These are phyloP conservation scores for Colletotrichum scovillei DNA, from an alignment of 2,329 filamentous ascomycete genomes.

Conservation along the genomic window DNA sequence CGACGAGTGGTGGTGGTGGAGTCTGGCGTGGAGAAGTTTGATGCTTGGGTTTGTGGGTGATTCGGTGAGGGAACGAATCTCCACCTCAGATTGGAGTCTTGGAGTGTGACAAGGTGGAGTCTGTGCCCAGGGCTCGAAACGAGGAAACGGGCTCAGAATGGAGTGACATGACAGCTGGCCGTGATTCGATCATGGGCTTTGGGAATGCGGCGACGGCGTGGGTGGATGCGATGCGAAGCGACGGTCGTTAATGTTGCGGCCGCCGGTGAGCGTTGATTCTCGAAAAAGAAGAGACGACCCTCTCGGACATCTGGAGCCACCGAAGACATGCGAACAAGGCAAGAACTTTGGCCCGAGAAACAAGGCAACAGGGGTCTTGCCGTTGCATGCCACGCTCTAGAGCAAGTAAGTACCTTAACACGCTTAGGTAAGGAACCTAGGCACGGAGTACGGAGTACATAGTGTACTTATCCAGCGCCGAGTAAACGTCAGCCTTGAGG, in stretches of 20 bases:
- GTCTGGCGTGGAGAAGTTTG: conserved; percentile 11
- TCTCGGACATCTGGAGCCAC: not conserved
- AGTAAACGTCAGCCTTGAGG: not conserved
- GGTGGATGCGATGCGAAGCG: not conserved
- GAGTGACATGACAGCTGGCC: not conserved
- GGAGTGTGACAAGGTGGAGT: not conserved
- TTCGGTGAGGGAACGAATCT: not conserved
- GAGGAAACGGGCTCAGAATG: not conserved
- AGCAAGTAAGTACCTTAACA: not conserved
- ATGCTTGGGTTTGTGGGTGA: conserved; percentile 1
- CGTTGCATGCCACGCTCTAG: not conserved
- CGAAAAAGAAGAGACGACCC: not conserved
- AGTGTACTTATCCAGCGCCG: not conserved
- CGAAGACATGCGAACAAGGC: not conserved
- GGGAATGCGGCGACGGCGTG: conserved; percentile 3
- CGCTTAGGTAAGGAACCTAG: too few species aligned
- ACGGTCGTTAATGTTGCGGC: not conserved
- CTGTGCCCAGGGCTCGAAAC: not conserved
- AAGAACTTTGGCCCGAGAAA: conserved; percentile 6
- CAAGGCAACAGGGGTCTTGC: conserved; percentile 26
- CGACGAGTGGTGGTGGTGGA: conserved; percentile 19
- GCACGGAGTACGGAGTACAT: not conserved
- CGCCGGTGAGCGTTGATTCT: not conserved
- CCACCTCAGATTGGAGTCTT: conserved; percentile 3
- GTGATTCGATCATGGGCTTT: not conserved